Percentiles rank a stretch among this genome's conserved stretches.
phyloP scores from a whole-genome alignment of 306 rosid genomes.

The Ormosia semicastrata region DNA sequence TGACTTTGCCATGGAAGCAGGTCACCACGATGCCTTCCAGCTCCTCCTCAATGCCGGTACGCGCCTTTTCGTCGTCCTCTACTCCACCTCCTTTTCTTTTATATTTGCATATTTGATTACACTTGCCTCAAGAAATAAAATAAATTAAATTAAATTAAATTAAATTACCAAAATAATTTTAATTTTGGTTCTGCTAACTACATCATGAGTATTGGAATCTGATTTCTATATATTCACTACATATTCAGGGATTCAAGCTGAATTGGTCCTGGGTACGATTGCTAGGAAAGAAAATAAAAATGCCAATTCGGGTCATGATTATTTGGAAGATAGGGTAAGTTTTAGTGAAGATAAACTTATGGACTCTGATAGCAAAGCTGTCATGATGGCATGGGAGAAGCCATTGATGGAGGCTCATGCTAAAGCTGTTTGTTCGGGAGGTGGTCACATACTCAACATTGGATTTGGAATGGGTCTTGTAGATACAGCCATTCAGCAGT shows the following conservation, averaged over 20 bases:
- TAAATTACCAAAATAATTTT: too few relatives aligned
- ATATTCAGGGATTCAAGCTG: constrained; percentile 76
- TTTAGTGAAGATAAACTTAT: constrained; percentile 86
- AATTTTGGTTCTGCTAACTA: background rate
- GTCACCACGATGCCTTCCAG: constrained; percentile 62
- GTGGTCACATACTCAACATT: constrained; percentile 75
- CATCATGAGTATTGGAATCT: background rate
- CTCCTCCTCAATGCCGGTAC: constrained; percentile 75
- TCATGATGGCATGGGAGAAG: constrained; percentile 99
- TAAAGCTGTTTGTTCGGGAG: constrained; percentile 86
- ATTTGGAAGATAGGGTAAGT: constrained; percentile 78
- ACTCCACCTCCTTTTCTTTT: background rate
- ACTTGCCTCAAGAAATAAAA: background rate
- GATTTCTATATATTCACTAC: background rate
- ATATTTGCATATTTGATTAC: background rate
- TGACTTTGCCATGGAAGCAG: constrained; percentile 69
- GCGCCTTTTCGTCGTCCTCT: background rate
- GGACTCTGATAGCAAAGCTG: constrained; percentile 84
- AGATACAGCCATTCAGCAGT: constrained; percentile 83
- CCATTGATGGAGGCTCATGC: constrained; percentile 99
- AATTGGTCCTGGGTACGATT: constrained; percentile 74
- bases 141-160: too few relatives aligned
- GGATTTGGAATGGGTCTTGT: constrained; percentile 97
- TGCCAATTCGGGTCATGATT: constrained; percentile 41
- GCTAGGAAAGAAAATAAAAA: constrained; percentile 58